Evolutionary conservation across 169 alveolate genomes (phyloP).

Genomic region (Plasmodium ovale): DNA sequence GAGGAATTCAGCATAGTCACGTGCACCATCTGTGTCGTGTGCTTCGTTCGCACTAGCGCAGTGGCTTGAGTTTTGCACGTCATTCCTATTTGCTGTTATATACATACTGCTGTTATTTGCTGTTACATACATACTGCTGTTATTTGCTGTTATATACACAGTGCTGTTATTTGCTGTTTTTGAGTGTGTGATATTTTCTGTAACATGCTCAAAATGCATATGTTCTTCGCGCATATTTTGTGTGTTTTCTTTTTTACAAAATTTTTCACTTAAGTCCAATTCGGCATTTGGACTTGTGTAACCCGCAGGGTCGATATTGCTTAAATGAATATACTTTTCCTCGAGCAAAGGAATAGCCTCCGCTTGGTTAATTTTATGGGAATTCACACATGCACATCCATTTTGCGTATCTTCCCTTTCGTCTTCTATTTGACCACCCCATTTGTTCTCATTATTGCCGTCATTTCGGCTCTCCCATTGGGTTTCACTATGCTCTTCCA

Average conservation of each 20-base stretch:
- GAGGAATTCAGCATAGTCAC: neutral
- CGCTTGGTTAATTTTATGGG: neutral
- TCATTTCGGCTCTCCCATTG: too few species aligned
- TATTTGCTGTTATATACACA: neutral
- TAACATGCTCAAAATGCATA: neutral
- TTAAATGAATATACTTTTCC: constrained; percentile 5
- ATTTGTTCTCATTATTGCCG: neutral
- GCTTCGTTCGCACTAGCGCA: too few species aligned
- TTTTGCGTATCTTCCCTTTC: too few species aligned
- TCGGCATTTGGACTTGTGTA: neutral
- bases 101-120: too few species aligned
- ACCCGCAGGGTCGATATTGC: neutral
- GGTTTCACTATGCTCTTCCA: too few species aligned
- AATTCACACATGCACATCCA: too few species aligned
- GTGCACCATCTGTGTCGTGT: too few species aligned
- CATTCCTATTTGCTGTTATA: neutral
- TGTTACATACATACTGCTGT: neutral
- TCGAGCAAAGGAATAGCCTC: neutral
- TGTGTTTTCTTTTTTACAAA: neutral
- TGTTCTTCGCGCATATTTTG: neutral
- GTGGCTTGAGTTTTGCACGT: too few species aligned
- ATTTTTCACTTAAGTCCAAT: constrained; percentile 12
- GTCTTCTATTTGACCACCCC: neutral
- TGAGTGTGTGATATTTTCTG: neutral
- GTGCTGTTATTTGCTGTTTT: neutral